phyloP scores from a whole-genome alignment of 352 stramenopile species.

The Globisporangium paroecandrum region DNA sequence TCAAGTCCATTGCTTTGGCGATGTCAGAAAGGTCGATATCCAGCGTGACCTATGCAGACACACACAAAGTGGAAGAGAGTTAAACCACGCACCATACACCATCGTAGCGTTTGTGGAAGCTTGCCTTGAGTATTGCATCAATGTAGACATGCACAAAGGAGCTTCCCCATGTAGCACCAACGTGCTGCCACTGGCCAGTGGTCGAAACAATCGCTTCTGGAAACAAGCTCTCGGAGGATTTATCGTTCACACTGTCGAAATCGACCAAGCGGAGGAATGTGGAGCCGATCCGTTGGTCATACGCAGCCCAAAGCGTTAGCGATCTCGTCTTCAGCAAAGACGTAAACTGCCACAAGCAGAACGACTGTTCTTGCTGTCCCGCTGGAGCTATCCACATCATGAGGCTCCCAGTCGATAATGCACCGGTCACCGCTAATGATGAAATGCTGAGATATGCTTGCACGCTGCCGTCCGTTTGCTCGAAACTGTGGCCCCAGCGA shows the following conservation, averaged over 20 bases:
- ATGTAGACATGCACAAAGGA: constrained; percentile 6
- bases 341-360: constrained; percentile 20
- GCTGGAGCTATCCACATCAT: constrained; percentile 17
- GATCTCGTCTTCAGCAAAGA: neutral
- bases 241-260: neutral
- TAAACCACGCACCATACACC: neutral
- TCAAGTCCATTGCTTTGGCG: constrained; percentile 6
- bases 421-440: neutral
- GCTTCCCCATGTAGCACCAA: constrained; percentile 9
- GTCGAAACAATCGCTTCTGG: neutral
- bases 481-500: constrained; percentile 27
- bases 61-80: neutral
- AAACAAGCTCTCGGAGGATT: neutral
- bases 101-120: neutral
- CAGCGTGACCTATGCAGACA: neutral
- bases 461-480: constrained; percentile 8
- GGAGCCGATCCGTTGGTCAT: neutral
- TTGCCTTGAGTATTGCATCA: constrained; percentile 8
- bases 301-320: constrained; percentile 18
- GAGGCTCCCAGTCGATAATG: constrained; percentile 8
- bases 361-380: neutral
- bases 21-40: constrained; percentile 10
- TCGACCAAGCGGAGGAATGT: constrained; percentile 8
- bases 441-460: constrained; percentile 18
- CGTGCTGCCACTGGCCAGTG: constrained; percentile 12